phyloP scores from a whole-genome alignment of 2,329 filamentous ascomycete genomes.

The Neopestalotiopsis sp. region DNA sequence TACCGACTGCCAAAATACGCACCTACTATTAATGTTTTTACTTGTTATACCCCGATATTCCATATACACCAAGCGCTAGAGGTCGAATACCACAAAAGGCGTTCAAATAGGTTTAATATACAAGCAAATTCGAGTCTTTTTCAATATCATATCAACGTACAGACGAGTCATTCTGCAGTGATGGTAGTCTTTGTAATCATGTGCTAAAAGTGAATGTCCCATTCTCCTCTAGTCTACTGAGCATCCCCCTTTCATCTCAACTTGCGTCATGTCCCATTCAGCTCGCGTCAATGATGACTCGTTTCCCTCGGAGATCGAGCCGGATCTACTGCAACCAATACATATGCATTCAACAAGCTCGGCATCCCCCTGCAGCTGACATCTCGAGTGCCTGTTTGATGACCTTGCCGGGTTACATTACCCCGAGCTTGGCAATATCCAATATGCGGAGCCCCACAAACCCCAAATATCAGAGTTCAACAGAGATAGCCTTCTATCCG shows the following conservation, averaged over 20 bases:
- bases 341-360: neutral
- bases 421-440: slow-evolving; percentile 18
- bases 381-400: neutral
- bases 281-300: neutral
- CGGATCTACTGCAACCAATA: slow-evolving; percentile 4
- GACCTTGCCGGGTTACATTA: slow-evolving; percentile 17
- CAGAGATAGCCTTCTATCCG: neutral
- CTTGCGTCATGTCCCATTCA: neutral
- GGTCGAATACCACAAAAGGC: neutral
- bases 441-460: slow-evolving; percentile 20
- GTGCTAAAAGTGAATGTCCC: neutral
- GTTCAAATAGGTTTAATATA: neutral
- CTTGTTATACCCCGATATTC: slow-evolving; percentile 20
- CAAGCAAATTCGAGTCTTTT: neutral
- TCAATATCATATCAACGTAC: neutral
- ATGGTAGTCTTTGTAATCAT: neutral
- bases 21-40: slow-evolving; percentile 23
- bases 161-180: neutral
- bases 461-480: slow-evolving; percentile 9
- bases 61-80: slow-evolving; percentile 14
- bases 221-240: neutral
- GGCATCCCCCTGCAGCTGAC: slow-evolving; percentile 1
- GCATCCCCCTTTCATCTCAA: neutral
- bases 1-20: slow-evolving; percentile 8
- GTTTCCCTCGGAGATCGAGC: neutral